Evolutionary conservation across 2,329 filamentous ascomycete species (phyloP), one percentile per base, ranked within the genome.

Genomic region (Fusarium sp.): DNA sequence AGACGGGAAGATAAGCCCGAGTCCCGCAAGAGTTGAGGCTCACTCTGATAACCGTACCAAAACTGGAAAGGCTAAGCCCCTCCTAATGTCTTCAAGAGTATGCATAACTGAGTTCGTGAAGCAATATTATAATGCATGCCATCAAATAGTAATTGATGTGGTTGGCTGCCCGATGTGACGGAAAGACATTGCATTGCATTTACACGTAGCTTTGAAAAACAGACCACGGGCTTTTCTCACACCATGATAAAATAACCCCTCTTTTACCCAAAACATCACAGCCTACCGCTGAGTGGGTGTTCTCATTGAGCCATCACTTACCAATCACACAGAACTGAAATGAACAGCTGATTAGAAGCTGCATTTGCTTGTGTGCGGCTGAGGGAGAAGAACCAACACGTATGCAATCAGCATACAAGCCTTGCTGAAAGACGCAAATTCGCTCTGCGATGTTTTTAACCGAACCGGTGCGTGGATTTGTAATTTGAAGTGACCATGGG

Each of bases 241-340:
- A 35, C 31, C 31, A n/a, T n/a, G 18, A 46, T 8, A 21, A 46
- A 21, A 9, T 33, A 46, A 33, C 43, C 43, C 46, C 41, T 57
- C 9, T 37, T 18, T 4, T 37, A 11, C 23, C 37, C 23, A 13
- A n/a, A 52, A 15, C 17, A 20, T 40, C 47, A 31, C 31, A 43
- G 47, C 54, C 47, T 52, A 41, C 54, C 5, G 39, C 39, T 20
- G 13, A 37, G 36, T 43, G 54, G 54, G 54, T 57, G 54, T 52
- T 2, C 39, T 40, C 23, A 17, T 35, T 31, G 13, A 31, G 29
- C 29, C 29, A 31, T 40, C 8, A 18, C 18, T 57, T 57, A 20
- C 37, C 23, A 33, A 20, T 20, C 14, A 36, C 14, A 37, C 7
- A 18, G 15, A 4, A 15, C 1, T 3, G 8, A 14, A 31, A 15